A percentile compares a stretch with the other conserved stretches of the same genome.
Evolutionary conservation across 75 land plant genomes (phyloP).

Genomic region (Gnetum montanum): DNA sequence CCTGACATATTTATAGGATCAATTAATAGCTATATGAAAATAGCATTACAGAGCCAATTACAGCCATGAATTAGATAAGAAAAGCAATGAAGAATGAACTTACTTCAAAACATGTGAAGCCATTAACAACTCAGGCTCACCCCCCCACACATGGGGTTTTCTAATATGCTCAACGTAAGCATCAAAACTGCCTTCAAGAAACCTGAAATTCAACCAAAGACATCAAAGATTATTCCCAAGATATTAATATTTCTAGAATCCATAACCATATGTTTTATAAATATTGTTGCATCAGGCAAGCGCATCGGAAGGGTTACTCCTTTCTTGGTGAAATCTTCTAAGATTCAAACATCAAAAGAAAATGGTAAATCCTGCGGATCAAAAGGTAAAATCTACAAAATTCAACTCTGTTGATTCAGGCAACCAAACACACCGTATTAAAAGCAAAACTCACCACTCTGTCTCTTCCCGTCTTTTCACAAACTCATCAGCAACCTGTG

Average conservation of each 20-base stretch:
- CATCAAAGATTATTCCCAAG: background rate
- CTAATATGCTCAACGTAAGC: conserved; percentile 48
- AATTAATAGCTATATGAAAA: too few species aligned
- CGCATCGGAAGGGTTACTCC: too few species aligned
- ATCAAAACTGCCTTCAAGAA: conserved; percentile 76
- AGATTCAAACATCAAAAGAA: background rate
- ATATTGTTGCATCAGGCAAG: too few species aligned
- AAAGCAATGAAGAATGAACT: conserved; percentile 10
- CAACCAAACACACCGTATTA: too few species aligned
- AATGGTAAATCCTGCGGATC: too few species aligned
- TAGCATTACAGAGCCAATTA: background rate
- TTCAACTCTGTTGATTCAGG: too few species aligned
- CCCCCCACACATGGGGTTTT: conserved; percentile 79
- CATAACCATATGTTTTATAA: too few species aligned
- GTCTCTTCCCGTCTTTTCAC: conserved; percentile 62
- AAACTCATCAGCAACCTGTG: conserved; percentile 77
- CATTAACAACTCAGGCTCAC: conserved; percentile 86
- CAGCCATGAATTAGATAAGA: background rate
- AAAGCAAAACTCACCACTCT: conserved; percentile 52
- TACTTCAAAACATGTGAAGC: conserved; percentile 79
- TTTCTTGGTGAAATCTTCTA: too few species aligned
- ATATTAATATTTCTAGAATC: too few species aligned
- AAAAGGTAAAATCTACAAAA: too few species aligned
- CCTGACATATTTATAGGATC: too few species aligned
- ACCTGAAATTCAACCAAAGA: conserved; percentile 29